Percentiles rank a stretch among this genome's conserved stretches.
These are phyloP conservation scores for Cercospora citrullina DNA, from an alignment of 2,329 filamentous ascomycete species.

Conservation along the genomic window DNA sequence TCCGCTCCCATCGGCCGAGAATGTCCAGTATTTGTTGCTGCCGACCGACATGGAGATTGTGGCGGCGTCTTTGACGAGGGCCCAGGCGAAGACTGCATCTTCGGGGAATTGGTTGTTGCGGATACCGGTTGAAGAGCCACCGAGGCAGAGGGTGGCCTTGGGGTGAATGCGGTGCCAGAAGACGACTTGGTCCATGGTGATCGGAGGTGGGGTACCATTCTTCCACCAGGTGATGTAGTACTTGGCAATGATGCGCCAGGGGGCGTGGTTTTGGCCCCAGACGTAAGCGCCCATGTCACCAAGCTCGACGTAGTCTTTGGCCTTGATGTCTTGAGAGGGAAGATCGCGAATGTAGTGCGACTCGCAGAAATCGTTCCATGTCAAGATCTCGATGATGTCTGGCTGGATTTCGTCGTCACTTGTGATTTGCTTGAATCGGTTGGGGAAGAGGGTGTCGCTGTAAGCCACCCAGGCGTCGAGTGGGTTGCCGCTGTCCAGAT, in stretches of 20 bases:
- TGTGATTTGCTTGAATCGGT: conserved; percentile 36
- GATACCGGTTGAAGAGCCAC: conserved; percentile 36
- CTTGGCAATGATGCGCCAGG: conserved; percentile 43
- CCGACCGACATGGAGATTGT: conserved; percentile 40
- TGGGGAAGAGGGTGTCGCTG: conserved; percentile 41
- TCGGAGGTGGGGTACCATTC: conserved; percentile 35
- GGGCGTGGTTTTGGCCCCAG: conserved; percentile 40
- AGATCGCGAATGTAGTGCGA: conserved; percentile 45
- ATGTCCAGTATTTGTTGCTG: conserved; percentile 40
- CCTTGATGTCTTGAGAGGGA: conserved; percentile 32
- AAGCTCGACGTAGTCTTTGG: conserved; percentile 38
- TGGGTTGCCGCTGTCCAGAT: conserved; percentile 40
- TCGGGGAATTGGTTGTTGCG: conserved; percentile 38
- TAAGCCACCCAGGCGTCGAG: conserved; percentile 41
- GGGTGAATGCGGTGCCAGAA: conserved; percentile 45
- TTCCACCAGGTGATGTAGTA: conserved; percentile 44
- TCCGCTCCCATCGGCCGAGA: conserved; percentile 34
- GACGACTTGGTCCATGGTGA: conserved; percentile 41
- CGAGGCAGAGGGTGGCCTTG: conserved; percentile 37
- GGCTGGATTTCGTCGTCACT: conserved; percentile 36
- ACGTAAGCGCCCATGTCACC: conserved; percentile 41
- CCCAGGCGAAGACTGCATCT: conserved; percentile 44
- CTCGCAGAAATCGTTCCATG: conserved; percentile 45
- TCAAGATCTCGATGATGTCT: conserved; percentile 44
- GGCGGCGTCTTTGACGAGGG: conserved; percentile 36